Evolutionary conservation across 306 rosid species (phyloP).

Genomic region (Abrus pulchellus): DNA sequence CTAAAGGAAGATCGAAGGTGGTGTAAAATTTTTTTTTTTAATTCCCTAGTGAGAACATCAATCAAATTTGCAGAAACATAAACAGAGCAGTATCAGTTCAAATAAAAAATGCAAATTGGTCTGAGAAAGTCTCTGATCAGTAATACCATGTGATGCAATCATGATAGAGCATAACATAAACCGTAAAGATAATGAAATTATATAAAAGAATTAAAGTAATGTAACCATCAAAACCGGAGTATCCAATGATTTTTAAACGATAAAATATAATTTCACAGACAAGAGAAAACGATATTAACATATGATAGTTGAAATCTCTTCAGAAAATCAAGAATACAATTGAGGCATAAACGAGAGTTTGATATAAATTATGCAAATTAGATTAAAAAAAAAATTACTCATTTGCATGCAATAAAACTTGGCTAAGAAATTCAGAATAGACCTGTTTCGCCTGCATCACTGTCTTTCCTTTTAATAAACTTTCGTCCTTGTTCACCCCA

Average conservation of each 20-base stretch:
- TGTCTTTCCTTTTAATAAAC: conserved; percentile 82
- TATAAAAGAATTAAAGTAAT: neutral
- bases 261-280: neutral
- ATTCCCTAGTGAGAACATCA: conserved; percentile 6
- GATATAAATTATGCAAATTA: neutral
- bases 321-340: neutral
- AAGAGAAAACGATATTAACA: neutral
- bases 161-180: conserved; percentile 14
- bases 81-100: neutral
- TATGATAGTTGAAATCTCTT: conserved; percentile 23
- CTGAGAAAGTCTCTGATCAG: conserved; percentile 13
- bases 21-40: neutral
- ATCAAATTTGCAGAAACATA: neutral
- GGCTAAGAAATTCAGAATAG: conserved; percentile 5
- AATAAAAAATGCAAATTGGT: conserved; percentile 9
- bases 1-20: conserved; percentile 4
- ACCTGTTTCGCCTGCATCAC: conserved; percentile 99
- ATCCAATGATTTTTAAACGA: neutral
- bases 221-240: neutral
- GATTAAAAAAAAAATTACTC: neutral
- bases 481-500: conserved; percentile 56
- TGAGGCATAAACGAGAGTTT: neutral
- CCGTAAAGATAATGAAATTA: neutral
- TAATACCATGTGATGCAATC: conserved; percentile 14
- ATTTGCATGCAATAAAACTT: conserved; percentile 4